phyloP scores from a whole-genome alignment of 495 filamentous ascomycete genomes.

The Xylaria telfairii region DNA sequence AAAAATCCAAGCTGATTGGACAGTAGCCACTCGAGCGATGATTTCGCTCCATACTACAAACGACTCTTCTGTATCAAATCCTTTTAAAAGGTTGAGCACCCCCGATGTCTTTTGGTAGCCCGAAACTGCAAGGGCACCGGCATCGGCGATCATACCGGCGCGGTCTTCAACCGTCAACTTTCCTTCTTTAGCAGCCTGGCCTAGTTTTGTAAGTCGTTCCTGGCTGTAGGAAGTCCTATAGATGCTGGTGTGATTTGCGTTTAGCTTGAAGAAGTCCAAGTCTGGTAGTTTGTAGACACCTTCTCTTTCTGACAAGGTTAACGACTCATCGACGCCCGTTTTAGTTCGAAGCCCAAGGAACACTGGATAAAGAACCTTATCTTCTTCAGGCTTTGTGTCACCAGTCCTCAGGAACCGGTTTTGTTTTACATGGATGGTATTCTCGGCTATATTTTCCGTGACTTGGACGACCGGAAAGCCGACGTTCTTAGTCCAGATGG shows the following conservation, averaged over 20 bases:
- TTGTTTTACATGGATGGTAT: constrained; percentile 71
- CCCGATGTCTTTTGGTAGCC: constrained; percentile 95
- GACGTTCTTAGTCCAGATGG: constrained; percentile 80
- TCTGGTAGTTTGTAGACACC: constrained; percentile 69
- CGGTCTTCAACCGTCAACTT: constrained; percentile 92
- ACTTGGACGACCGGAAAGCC: constrained; percentile 77
- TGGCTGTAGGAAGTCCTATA: constrained; percentile 76
- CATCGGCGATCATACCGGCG: constrained; percentile 94
- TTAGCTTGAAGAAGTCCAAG: constrained; percentile 78
- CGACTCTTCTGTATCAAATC: constrained; percentile 81
- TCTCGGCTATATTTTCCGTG: constrained; percentile 62
- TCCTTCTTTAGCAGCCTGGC: constrained; percentile 82
- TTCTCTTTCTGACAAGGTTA: constrained; percentile 76
- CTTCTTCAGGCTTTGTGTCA: constrained; percentile 82
- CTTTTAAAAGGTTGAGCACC: constrained; percentile 80
- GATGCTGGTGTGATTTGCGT: constrained; percentile 76
- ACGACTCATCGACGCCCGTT: constrained; percentile 64
- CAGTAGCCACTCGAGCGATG: constrained; percentile 70
- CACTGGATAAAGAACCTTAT: constrained; percentile 78
- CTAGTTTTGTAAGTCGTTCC: constrained; percentile 71
- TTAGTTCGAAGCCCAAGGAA: constrained; percentile 73
- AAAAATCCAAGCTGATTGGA: constrained; percentile 88
- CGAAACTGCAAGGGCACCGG: constrained; percentile 85
- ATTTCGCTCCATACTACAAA: constrained; percentile 97
- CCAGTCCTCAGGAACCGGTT: constrained; percentile 77